Base-by-base conservation (phyloP, 345 rosid species). In the Fremontodendron californicum region DNA sequence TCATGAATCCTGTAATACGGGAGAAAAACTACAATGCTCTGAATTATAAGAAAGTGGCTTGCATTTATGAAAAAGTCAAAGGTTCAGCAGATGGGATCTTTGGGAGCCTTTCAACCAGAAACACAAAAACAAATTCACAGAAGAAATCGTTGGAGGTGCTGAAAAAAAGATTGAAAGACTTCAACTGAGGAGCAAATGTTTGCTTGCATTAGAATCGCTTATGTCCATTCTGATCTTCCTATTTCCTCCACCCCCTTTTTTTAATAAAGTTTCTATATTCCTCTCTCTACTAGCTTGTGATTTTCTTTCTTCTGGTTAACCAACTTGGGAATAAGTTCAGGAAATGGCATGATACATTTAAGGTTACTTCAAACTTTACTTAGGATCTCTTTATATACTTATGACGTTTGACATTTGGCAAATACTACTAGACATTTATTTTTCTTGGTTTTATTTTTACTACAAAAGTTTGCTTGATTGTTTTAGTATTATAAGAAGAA, bases 141-240 rank as follows among this genome's bases (percentile, higher is more conserved):
- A 95, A 93, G 93, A 95, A 90, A 80, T 95, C 99, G 6, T 86
- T 96, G 94, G 99, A 96, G 31, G 76, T 84, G 86, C 89, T 96
- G 76, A 96, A 92, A 88, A 96, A 87, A 84, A 89, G 98, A 85
- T 86, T 95, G 89, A 95, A 95, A 84, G 98, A 95, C 76, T 92
- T 95, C 85, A 95, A 89, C 75, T 95, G 85, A 93, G 77, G 49
- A 29, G 25, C 64, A 52, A 49, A 19, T 3, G 40, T n/a, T 31
- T 75, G 63, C 72, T 70, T 77, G 71, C 58, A 8, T 43, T 76
- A 75, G 78, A 78, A 39, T 45, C 76, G 49, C 84, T 70, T 21
- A 52, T 73, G 54, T 27, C 54, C 8, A 27, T 42, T 75, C 74
- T 62, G 54, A 39, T 57, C 31, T 15, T 71, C 70, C 55, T 48